Base-by-base conservation (phyloP, 192 early-diverging fungal species). In the Martensiomyces pterosporus region DNA sequence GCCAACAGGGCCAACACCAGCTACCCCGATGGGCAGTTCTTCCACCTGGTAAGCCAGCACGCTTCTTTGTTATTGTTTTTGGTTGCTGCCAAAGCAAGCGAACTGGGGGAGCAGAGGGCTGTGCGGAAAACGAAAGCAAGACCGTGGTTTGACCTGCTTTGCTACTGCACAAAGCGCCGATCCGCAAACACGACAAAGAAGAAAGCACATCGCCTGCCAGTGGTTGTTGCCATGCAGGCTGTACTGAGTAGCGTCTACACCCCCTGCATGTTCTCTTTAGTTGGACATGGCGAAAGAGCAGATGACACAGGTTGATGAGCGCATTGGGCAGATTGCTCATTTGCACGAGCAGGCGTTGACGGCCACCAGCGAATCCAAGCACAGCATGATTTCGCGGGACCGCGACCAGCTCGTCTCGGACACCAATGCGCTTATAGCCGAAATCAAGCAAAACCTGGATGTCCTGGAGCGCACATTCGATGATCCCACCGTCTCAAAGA, bases 1-100 rank as follows among this genome's bases (percentile, higher is more conserved):
- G 49, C 10, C 36, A 27, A 49, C 39, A 24, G 57, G 4, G 38
- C 45, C 14, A 23, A 35, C 13, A 22, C 51, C 27, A 39, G 33
- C 27, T 37, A 51, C 16, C 15, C 63, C n/a, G 52, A 55, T 22
- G 71, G 63, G 19, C 64, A 62, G 49, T 75, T 75, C 51, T 68
- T 64, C 19, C 41, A 51, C 24, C 12, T 65, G 39, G 42, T n/a
- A n/a, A n/a, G n/a, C n/a, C n/a, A n/a, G n/a, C n/a, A n/a, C n/a
- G n/a, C n/a, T n/a, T n/a, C n/a, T n/a, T n/a, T n/a, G n/a, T n/a
- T n/a, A n/a, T n/a, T n/a, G n/a, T n/a, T n/a, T n/a, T n/a, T n/a
- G n/a, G n/a, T n/a, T n/a, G n/a, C n/a, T n/a, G n/a, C n/a, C n/a
- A n/a, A n/a, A n/a, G n/a, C n/a, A n/a, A n/a, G n/a, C n/a, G n/a